Evolutionary conservation across 139 green algal species (phyloP).

Genomic region (Penium margaritaceum): DNA sequence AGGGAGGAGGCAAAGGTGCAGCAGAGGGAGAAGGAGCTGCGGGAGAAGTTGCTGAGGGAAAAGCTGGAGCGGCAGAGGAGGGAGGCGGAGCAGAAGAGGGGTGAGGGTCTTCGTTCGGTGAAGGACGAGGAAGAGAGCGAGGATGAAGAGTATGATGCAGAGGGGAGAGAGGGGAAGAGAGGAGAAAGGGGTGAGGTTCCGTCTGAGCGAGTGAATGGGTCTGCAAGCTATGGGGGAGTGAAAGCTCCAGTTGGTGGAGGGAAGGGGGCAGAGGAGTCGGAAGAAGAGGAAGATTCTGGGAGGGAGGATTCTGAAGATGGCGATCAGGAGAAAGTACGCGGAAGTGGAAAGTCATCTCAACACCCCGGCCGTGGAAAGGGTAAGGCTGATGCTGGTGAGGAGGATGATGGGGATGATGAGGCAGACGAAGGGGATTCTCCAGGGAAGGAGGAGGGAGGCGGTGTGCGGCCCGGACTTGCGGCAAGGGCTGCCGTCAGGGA

Average conservation of each 20-base stretch:
- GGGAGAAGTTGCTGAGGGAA: slow-evolving; percentile 25
- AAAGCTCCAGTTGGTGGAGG: too few relatives aligned
- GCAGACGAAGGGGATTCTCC: slow-evolving; percentile 9
- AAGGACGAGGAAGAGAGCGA: slow-evolving; percentile 17
- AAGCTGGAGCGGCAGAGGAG: slow-evolving; percentile 22
- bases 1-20: slow-evolving; percentile 7
- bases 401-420: slow-evolving; percentile 9
- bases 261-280: slow-evolving; percentile 2
- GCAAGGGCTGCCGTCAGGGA: too few relatives aligned
- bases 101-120: slow-evolving; percentile 16
- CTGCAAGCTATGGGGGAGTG: too few relatives aligned
- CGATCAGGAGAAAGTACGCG: too few relatives aligned
- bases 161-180: background rate
- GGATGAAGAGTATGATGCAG: background rate
- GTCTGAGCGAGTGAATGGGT: slow-evolving; percentile 25
- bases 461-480: too few relatives aligned
- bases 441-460: too few relatives aligned
- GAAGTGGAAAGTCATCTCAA: too few relatives aligned
- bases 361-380: too few relatives aligned
- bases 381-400: slow-evolving; percentile 25
- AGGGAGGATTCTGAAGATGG: slow-evolving; percentile 3
- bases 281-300: slow-evolving; percentile 22
- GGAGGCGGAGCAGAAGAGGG: slow-evolving; percentile 27
- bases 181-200: slow-evolving; percentile 14
- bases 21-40: slow-evolving; percentile 19